Evolutionary conservation across 352 stramenopile species (phyloP).

Genomic region (Peronospora belbahrii): DNA sequence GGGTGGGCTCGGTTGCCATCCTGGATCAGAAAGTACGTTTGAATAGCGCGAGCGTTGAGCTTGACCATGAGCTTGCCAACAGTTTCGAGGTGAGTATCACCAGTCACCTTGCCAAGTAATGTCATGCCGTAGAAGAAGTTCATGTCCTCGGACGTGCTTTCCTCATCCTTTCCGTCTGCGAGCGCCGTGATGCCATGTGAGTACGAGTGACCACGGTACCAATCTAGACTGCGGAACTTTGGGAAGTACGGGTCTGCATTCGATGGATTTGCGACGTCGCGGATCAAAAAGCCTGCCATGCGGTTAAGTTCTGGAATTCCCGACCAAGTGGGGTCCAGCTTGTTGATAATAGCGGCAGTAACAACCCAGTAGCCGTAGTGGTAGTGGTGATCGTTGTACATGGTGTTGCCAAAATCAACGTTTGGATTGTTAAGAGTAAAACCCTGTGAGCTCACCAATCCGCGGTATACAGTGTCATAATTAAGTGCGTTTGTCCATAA

Average conservation of each 20-base stretch:
- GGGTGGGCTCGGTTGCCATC: constrained; percentile 35
- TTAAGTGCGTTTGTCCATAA: constrained; percentile 34
- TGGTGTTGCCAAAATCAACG: constrained; percentile 46
- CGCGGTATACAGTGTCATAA: constrained; percentile 42
- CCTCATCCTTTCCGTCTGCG: constrained; percentile 37
- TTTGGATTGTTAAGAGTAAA: constrained; percentile 33
- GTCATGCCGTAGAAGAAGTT: constrained; percentile 41
- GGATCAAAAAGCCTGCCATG: constrained; percentile 30
- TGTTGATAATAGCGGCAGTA: constrained; percentile 34
- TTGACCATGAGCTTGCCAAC: constrained; percentile 43
- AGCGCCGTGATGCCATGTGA: constrained; percentile 39
- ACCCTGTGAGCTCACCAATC: constrained; percentile 38
- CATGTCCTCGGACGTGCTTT: constrained; percentile 45
- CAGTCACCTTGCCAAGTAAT: constrained; percentile 31
- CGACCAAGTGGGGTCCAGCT: constrained; percentile 33
- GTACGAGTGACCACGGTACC: constrained; percentile 46
- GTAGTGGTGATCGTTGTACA: constrained; percentile 54
- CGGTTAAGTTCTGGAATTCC: constrained; percentile 28
- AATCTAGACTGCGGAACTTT: constrained; percentile 40
- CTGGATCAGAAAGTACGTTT: constrained; percentile 47
- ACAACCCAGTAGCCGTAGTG: constrained; percentile 44
- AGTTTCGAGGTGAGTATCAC: constrained; percentile 25
- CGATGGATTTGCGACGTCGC: constrained; percentile 39
- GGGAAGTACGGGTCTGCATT: constrained; percentile 31
- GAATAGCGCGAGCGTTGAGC: constrained; percentile 35